Percentiles rank a stretch among this genome's conserved stretches.
These are phyloP conservation scores for Scalesia atractyloides DNA, from an alignment of 129 eudicot genomes.

Conservation along the genomic window DNA sequence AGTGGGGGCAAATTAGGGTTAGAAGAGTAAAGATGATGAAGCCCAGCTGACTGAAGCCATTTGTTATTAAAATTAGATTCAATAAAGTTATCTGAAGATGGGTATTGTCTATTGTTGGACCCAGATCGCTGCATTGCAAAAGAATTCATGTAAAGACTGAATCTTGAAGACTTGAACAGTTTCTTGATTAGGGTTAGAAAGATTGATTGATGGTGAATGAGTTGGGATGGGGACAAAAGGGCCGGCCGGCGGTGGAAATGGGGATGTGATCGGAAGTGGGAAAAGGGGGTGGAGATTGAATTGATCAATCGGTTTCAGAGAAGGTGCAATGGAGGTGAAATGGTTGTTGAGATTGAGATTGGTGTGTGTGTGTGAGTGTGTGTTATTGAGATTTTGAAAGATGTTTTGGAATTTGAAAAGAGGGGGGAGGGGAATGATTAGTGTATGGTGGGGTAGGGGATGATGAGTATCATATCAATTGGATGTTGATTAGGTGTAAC, in stretches of 20 bases:
- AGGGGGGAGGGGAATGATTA: slow-evolving; percentile 32
- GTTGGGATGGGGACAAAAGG: slow-evolving; percentile 17
- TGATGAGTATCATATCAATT: too few relatives aligned
- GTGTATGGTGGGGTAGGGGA: slow-evolving; percentile 20
- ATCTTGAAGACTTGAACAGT: neutral
- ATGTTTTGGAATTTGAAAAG: slow-evolving; percentile 28
- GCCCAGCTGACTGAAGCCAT: slow-evolving; percentile 82
- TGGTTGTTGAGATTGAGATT: slow-evolving; percentile 39
- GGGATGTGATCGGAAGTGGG: neutral
- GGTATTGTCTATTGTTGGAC: slow-evolving; percentile 43
- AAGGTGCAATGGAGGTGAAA: slow-evolving; percentile 21
- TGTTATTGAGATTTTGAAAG: slow-evolving; percentile 24
- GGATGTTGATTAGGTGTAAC: too few relatives aligned
- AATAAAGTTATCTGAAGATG: slow-evolving; percentile 65
- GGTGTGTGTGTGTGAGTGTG: slow-evolving; percentile 23
- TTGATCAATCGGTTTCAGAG: too few relatives aligned
- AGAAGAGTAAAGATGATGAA: slow-evolving; percentile 63
- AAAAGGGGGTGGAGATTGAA: neutral
- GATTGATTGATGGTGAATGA: slow-evolving; percentile 5
- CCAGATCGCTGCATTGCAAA: slow-evolving; percentile 59
- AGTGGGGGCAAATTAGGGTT: slow-evolving; percentile 42
- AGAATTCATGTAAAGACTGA: slow-evolving; percentile 44
- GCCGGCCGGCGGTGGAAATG: slow-evolving; percentile 19
- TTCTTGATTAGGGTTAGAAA: slow-evolving; percentile 26
- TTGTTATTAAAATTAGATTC: slow-evolving; percentile 55